Percentiles rank a stretch among this genome's conserved stretches.
Conservation (phyloP, 2,329 filamentous ascomycete species). For the Trichoderma koningii region DNA sequence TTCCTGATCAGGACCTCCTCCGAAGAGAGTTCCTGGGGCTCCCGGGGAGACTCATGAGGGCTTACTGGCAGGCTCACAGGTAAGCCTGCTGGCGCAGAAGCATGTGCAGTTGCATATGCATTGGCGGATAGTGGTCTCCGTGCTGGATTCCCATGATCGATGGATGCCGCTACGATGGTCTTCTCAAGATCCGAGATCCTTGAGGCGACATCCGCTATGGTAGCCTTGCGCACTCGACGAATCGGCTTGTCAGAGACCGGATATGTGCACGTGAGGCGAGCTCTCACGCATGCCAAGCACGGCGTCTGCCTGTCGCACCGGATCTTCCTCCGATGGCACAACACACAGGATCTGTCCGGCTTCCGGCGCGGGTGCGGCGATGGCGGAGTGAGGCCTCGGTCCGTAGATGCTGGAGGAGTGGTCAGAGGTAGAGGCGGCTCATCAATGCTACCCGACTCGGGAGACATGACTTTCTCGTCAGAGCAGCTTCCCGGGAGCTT, state of each 20-base stretch:
- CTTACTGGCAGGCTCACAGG: constrained; percentile 15
- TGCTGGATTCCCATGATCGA: constrained; percentile 21
- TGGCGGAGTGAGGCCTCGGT: constrained; percentile 21
- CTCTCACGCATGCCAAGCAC: constrained; percentile 67
- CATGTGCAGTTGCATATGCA: constrained; percentile 5
- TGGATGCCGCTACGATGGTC: constrained; percentile 32
- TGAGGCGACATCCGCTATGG: constrained; percentile 41
- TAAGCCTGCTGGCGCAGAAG: not conserved
- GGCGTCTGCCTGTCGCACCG: constrained; percentile 72
- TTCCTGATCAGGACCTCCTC: constrained; percentile 39
- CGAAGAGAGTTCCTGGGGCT: constrained; percentile 19
- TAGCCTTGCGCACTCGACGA: constrained; percentile 37
- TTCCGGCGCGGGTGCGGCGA: constrained; percentile 25
- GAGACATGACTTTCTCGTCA: constrained; percentile 15
- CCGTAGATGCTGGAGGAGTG: constrained; percentile 12
- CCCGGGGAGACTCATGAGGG: constrained; percentile 17
- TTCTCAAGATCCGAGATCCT: constrained; percentile 42
- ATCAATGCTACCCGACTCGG: not conserved
- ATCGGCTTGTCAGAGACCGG: constrained; percentile 34
- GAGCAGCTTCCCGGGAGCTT: not conserved
- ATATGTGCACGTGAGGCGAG: constrained; percentile 37
- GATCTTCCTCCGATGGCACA: constrained; percentile 59
- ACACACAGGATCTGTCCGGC: constrained; percentile 42
- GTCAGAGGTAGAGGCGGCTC: constrained; percentile 5
- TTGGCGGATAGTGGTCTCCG: constrained; percentile 6